phyloP scores from a whole-genome alignment of 179 eudicot species.

The Nepenthes alata region DNA sequence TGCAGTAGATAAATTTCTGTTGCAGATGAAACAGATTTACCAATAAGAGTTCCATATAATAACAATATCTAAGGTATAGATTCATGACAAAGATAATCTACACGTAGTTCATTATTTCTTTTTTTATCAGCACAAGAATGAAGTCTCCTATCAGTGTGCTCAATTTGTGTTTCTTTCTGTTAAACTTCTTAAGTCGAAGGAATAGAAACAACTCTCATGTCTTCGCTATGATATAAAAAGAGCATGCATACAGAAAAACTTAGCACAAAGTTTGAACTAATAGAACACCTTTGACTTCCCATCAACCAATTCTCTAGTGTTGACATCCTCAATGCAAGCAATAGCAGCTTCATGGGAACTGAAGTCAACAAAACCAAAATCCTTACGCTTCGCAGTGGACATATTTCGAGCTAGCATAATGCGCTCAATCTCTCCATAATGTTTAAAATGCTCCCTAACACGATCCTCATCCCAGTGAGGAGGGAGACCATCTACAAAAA shows the following conservation, averaged over 20 bases:
- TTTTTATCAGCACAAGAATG: not conserved
- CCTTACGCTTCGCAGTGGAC: conserved; percentile 73
- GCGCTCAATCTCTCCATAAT: conserved; percentile 65
- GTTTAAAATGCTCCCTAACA: conserved; percentile 52
- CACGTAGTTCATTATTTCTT: not conserved
- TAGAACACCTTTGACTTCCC: conserved; percentile 53
- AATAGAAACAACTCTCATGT: not conserved
- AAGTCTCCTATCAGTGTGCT: not conserved
- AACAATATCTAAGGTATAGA: not conserved
- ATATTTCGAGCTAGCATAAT: conserved; percentile 64
- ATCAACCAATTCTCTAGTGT: conserved; percentile 49
- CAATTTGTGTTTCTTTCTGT: too few relatives aligned
- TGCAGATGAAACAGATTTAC: too few relatives aligned
- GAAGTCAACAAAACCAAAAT: conserved; percentile 89
- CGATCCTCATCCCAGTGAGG: conserved; percentile 74
- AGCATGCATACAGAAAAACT: not conserved
- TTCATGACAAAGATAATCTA: too few relatives aligned
- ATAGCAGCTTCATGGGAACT: conserved; percentile 68
- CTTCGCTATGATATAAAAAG: not conserved
- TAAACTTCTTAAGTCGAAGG: not conserved
- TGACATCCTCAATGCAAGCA: conserved; percentile 65
- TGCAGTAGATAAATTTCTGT: too few relatives aligned
- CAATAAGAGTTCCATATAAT: too few relatives aligned
- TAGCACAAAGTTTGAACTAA: not conserved
- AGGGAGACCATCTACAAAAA: conserved; percentile 77